Percentiles rank a stretch among this genome's conserved stretches.
Evolutionary conservation across 23 red algal genomes (phyloP).

Genomic region (Gracilaria gracilis): DNA sequence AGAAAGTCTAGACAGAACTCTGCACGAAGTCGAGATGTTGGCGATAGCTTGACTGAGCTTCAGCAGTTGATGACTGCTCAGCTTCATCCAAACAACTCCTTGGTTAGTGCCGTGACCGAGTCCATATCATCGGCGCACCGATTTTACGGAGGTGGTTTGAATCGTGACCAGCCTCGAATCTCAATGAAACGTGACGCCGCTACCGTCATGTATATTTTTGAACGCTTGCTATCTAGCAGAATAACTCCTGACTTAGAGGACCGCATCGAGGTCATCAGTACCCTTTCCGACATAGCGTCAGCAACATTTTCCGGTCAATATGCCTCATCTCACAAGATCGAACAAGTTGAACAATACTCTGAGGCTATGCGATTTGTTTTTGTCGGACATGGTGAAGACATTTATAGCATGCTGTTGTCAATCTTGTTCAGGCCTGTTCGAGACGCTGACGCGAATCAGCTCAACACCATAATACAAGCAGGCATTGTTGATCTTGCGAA

Average conservation of each 20-base stretch:
- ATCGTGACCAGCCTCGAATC: not conserved
- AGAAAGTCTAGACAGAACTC: slow-evolving; percentile 1
- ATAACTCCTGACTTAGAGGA: slow-evolving; percentile 55
- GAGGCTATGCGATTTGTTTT: slow-evolving; percentile 53
- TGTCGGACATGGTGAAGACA: slow-evolving; percentile 38
- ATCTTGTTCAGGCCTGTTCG: slow-evolving; percentile 70
- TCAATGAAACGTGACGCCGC: slow-evolving; percentile 57
- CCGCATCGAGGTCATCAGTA: slow-evolving; percentile 58
- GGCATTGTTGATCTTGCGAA: slow-evolving; percentile 23
- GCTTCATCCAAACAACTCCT: not conserved
- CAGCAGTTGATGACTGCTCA: slow-evolving; percentile 17
- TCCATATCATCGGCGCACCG: slow-evolving; percentile 40
- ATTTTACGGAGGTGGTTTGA: slow-evolving; percentile 12
- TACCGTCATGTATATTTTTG: slow-evolving; percentile 65
- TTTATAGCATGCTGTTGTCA: slow-evolving; percentile 43
- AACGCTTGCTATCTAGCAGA: slow-evolving; percentile 50
- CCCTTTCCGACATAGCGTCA: slow-evolving; percentile 49
- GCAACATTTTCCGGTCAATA: slow-evolving; percentile 63
- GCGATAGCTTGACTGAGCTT: slow-evolving; percentile 34
- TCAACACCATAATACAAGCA: slow-evolving; percentile 4
- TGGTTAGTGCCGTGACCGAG: slow-evolving; percentile 60
- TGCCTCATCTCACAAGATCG: slow-evolving; percentile 59
- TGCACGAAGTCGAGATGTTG: not conserved
- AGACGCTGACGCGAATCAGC: slow-evolving; percentile 46
- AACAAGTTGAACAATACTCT: slow-evolving; percentile 56